Evolutionary conservation across 352 stramenopile genomes (phyloP).

Genomic region (Salisapilia sapeloensis): DNA sequence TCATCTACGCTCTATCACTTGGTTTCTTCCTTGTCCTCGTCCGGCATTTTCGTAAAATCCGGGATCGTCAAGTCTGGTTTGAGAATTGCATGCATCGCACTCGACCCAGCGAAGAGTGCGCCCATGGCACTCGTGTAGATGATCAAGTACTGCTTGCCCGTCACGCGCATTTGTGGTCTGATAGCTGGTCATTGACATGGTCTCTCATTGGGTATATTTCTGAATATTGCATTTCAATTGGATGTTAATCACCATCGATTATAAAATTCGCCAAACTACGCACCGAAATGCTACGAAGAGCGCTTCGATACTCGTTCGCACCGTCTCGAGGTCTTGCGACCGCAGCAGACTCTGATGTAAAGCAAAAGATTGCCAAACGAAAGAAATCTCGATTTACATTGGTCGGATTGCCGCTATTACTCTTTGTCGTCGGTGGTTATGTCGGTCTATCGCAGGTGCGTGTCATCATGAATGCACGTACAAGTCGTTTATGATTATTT

Average conservation of each 20-base stretch:
- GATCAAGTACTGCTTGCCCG: constrained; percentile 52
- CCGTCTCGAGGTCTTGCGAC: constrained; percentile 1
- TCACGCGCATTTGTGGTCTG: constrained; percentile 65
- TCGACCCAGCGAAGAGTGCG: constrained; percentile 71
- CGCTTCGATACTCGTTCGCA: constrained; percentile 7
- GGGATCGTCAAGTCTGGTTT: constrained; percentile 51
- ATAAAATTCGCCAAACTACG: constrained; percentile 3
- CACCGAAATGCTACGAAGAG: constrained; percentile 9
- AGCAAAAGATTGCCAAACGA: constrained; percentile 20
- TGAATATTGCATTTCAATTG: too few species aligned
- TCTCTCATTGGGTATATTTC: too few species aligned
- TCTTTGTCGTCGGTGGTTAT: constrained; percentile 73
- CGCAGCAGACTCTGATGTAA: constrained; percentile 2
- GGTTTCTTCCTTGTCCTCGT: neutral
- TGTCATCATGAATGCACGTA: neutral
- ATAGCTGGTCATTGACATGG: too few species aligned
- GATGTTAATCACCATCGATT: too few species aligned
- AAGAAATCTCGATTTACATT: constrained; percentile 45
- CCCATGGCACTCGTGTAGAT: constrained; percentile 54
- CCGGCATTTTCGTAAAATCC: neutral
- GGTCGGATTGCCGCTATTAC: constrained; percentile 55
- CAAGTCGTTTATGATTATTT: constrained; percentile 1
- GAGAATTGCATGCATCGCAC: constrained; percentile 67
- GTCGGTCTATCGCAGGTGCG: constrained; percentile 50
- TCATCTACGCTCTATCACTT: neutral